These are phyloP conservation scores for Exophiala sp. DNA, from an alignment of 2,329 filamentous ascomycete species.

Conservation along the genomic window DNA sequence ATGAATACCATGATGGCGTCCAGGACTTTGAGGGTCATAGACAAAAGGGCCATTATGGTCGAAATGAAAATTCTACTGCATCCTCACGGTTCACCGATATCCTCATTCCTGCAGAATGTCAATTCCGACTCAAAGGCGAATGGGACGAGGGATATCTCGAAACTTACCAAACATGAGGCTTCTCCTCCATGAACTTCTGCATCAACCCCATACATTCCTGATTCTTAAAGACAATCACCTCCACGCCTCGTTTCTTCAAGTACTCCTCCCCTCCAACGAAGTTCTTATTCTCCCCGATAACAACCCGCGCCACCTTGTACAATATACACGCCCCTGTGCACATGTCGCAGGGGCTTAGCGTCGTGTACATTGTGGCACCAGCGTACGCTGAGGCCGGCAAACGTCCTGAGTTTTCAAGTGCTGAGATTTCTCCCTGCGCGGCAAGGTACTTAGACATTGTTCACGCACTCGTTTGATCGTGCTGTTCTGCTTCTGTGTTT, in stretches of 20 bases:
- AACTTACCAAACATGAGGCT: constrained; percentile 66
- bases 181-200: constrained; percentile 68
- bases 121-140: constrained; percentile 3
- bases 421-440: constrained; percentile 67
- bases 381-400: constrained; percentile 66
- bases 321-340: constrained; percentile 74
- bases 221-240: constrained; percentile 68
- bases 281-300: constrained; percentile 73
- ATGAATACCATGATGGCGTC: too few relatives aligned
- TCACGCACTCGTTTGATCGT: not conserved
- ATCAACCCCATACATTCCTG: constrained; percentile 65
- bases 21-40: too few relatives aligned
- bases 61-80: not conserved
- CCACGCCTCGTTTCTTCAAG: constrained; percentile 63
- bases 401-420: constrained; percentile 70
- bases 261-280: constrained; percentile 72
- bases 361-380: constrained; percentile 79
- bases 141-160: constrained; percentile 4
- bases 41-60: not conserved
- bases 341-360: constrained; percentile 76
- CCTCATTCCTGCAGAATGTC: constrained; percentile 51
- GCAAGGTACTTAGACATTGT: not conserved
- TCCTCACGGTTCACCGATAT: constrained; percentile 44
- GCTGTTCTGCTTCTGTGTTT: not conserved
- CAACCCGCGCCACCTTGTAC: constrained; percentile 70